phyloP scores from a whole-genome alignment of 2,329 filamentous ascomycete genomes.

The Colletotrichum australisinense region DNA sequence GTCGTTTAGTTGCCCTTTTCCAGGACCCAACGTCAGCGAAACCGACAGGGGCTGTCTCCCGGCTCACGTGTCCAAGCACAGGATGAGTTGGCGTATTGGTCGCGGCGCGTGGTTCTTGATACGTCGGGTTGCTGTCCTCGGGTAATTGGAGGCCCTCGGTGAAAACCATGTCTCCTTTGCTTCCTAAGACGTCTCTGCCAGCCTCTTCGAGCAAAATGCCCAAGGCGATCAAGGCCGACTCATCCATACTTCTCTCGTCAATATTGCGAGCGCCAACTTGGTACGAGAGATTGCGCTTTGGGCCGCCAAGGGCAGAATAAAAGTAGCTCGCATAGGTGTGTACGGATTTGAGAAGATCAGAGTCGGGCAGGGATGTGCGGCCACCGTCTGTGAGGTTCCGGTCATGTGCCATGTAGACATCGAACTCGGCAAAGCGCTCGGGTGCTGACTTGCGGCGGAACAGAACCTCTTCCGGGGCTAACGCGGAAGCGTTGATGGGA shows the following conservation, averaged over 20 bases:
- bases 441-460: constrained; percentile 75
- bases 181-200: constrained; percentile 68
- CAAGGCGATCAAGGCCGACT: constrained; percentile 80
- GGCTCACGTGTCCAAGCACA: background rate
- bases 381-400: constrained; percentile 60
- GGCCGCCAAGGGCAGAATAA: constrained; percentile 60
- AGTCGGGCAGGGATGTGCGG: constrained; percentile 68
- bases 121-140: constrained; percentile 10
- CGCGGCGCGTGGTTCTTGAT: background rate
- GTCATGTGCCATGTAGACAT: constrained; percentile 76
- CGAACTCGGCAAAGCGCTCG: constrained; percentile 74
- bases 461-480: constrained; percentile 78
- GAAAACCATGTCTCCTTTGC: constrained; percentile 77
- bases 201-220: constrained; percentile 82
- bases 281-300: constrained; percentile 19
- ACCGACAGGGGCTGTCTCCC: constrained; percentile 1
- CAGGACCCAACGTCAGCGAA: constrained; percentile 30
- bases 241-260: constrained; percentile 76
- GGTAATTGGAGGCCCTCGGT: constrained; percentile 63
- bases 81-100: background rate
- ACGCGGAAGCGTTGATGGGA: constrained; percentile 45
- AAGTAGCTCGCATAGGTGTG: constrained; percentile 77
- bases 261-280: constrained; percentile 44
- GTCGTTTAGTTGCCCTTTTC: constrained; percentile 32
- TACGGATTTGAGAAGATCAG: constrained; percentile 75